These are phyloP conservation scores for Zychaea mexicana DNA, from an alignment of 371 early-diverging fungal species.

Conservation along the genomic window DNA sequence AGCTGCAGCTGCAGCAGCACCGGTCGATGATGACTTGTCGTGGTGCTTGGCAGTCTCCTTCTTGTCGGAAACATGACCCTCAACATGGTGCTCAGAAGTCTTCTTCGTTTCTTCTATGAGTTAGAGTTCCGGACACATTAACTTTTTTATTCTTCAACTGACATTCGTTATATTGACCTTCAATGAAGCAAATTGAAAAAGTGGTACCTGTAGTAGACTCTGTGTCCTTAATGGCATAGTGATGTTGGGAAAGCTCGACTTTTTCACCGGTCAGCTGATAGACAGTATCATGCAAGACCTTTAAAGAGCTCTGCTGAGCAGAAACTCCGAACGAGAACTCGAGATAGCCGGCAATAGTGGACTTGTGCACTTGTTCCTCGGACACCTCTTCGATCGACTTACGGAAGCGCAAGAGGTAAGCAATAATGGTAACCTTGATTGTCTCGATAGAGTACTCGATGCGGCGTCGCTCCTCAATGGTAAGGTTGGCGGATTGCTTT, in stretches of 20 bases:
- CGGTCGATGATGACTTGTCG: conserved; percentile 1
- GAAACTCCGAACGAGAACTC: conserved; percentile 22
- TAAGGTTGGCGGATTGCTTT: not conserved
- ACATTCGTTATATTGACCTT: no score
- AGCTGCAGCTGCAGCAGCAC: conserved; percentile 11
- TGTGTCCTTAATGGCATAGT: not conserved
- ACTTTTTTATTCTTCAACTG: no score
- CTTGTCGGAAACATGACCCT: not conserved
- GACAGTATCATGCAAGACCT: conserved; percentile 15
- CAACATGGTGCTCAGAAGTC: not conserved
- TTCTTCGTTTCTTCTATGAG: not conserved
- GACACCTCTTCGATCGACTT: conserved; percentile 3
- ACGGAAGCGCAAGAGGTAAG: conserved; percentile 17
- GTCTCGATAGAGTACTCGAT: conserved; percentile 24
- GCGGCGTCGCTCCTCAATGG: conserved; percentile 21
- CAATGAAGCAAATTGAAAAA: no score
- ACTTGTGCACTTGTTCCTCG: conserved; percentile 14
- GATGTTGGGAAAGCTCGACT: no score
- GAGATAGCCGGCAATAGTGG: not conserved
- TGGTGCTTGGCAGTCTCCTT: not conserved
- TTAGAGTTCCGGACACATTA: no score
- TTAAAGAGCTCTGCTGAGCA: conserved; percentile 9
- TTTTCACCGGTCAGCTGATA: not conserved
- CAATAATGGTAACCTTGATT: conserved; percentile 22
- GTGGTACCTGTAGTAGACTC: not conserved